These are phyloP conservation scores for Nadsonia starkeyi-henricii DNA, from an alignment of 1,139 yeast species.

Conservation along the genomic window DNA sequence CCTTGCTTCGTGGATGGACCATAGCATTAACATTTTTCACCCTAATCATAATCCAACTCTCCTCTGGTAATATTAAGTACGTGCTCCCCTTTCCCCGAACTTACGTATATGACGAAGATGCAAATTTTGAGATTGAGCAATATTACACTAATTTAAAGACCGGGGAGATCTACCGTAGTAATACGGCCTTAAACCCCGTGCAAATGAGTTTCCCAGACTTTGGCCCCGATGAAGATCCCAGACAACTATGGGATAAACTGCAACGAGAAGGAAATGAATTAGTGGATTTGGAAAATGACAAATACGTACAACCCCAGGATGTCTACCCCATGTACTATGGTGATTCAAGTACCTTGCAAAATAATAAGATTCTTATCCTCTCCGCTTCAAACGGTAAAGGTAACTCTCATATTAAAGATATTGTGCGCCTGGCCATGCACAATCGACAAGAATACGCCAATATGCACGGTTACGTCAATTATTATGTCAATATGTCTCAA, in stretches of 20 bases:
- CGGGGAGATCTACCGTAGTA: slow-evolving; percentile 10
- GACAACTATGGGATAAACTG: not conserved
- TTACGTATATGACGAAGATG: slow-evolving; percentile 26
- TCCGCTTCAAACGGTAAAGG: slow-evolving; percentile 6
- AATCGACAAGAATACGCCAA: slow-evolving; percentile 22
- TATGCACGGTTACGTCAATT: slow-evolving; percentile 20
- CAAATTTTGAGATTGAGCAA: slow-evolving; percentile 14
- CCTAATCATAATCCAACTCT: no score
- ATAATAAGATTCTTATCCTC: slow-evolving; percentile 2
- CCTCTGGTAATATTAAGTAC: no score
- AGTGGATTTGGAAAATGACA: slow-evolving; percentile 5
- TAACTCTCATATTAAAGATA: slow-evolving; percentile 3
- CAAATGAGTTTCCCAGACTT: slow-evolving; percentile 6
- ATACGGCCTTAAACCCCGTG: no score
- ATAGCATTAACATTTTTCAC: no score
- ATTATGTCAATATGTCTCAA: slow-evolving; percentile 15
- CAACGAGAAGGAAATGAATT: slow-evolving; percentile 3
- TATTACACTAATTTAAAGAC: slow-evolving; percentile 11
- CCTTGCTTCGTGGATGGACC: no score
- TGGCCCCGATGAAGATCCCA: not conserved
- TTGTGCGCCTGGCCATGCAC: slow-evolving; percentile 12
- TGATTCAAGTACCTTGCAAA: not conserved
- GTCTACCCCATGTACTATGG: not conserved
- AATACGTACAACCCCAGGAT: slow-evolving; percentile 5
- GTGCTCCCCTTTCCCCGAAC: no score